phyloP scores from a whole-genome alignment of 768 basidiomycete genomes.

The Russula sp. region DNA sequence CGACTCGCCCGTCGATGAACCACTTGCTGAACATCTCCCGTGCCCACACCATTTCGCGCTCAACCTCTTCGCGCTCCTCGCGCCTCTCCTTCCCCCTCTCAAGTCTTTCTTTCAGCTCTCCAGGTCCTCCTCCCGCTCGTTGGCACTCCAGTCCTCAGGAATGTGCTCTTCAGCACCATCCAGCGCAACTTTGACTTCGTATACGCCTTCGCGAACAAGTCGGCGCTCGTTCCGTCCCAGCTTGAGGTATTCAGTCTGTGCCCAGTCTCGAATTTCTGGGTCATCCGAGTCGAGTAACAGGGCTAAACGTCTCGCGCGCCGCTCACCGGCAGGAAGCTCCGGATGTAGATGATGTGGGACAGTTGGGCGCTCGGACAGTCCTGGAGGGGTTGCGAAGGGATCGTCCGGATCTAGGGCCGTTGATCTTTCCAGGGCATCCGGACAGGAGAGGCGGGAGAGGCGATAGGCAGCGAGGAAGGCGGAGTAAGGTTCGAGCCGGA shows the following conservation, averaged over 20 bases:
- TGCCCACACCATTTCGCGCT: constrained; percentile 29
- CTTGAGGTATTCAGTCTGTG: constrained; percentile 31
- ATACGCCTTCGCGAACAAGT: constrained; percentile 30
- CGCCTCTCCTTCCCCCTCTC: constrained; percentile 21
- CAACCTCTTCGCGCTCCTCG: constrained; percentile 26
- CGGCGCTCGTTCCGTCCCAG: constrained; percentile 21
- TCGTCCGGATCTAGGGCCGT: constrained; percentile 15
- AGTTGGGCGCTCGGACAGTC: constrained; percentile 7
- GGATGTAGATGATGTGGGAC: constrained; percentile 28
- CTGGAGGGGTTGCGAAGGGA: constrained; percentile 12
- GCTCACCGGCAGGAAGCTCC: constrained; percentile 14
- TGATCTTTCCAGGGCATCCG: constrained; percentile 18
- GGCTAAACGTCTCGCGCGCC: constrained; percentile 28
- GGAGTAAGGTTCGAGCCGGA: constrained; percentile 30
- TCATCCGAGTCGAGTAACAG: constrained; percentile 30
- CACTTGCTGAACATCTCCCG: constrained; percentile 28
- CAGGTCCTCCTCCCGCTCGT: constrained; percentile 26
- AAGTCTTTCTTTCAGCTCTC: constrained; percentile 26
- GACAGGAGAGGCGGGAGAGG: constrained; percentile 25
- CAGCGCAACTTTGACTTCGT: constrained; percentile 21
- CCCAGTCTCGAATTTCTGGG: constrained; percentile 29
- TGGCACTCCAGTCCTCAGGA: constrained; percentile 21
- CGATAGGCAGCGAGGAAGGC: constrained; percentile 30
- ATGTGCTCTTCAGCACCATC: constrained; percentile 19
- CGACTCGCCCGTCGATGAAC: constrained; percentile 27